Evolutionary conservation across 257 asterid genomes (phyloP), one percentile per base, ranked within the genome.

Genomic region (Leonotis leonurus): DNA sequence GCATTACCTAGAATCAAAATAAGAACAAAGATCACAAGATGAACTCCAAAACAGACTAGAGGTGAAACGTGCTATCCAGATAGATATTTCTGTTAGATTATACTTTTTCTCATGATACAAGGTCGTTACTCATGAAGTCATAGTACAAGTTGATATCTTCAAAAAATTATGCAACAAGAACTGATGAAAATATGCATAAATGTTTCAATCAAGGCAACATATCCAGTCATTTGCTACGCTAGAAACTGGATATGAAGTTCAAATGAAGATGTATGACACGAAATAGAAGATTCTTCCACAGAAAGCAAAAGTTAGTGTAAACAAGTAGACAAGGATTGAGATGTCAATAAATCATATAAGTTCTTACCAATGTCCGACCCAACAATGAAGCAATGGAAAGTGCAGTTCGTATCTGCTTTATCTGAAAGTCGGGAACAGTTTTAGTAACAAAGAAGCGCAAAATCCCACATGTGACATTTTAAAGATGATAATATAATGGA

Each of bases 1-100:
- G 99, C 95, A 93, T 85, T 60, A 93, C 99, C 99, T 93, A 84
- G 76, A 85, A 79, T 77, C 96, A 93, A 85, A 78, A 80, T 55
- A 72, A 80, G 62, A 72, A 77, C 73, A 83, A 54, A 76, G 48
- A 81, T 85, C 76, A 84, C 67, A 71, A 69, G 37, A 66, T 40
- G 66, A 65, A 67, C 53, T 39, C 57, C 57, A 51, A 70, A 77
- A 18, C 56, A 59, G 51, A 57, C 37, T 58, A 66, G 76, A 68
- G 37, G 60, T 4, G 53, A 43, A 11, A 51, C 33, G 39, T 35
- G 36, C 10, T 27, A 9, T n/a, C 29, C 40, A 29, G 59, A 66
- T n/a, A 17, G 71, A 60, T 33, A 62, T 55, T 30, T 56, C 32
- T 49, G 60, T 51, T 61, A 12, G 45, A 30, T 24, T 51, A n/a